Percentiles rank a stretch among this genome's conserved stretches.
Evolutionary conservation across 1,139 yeast genomes (phyloP).

Genomic region (Lodderomyces parapsilosis): DNA sequence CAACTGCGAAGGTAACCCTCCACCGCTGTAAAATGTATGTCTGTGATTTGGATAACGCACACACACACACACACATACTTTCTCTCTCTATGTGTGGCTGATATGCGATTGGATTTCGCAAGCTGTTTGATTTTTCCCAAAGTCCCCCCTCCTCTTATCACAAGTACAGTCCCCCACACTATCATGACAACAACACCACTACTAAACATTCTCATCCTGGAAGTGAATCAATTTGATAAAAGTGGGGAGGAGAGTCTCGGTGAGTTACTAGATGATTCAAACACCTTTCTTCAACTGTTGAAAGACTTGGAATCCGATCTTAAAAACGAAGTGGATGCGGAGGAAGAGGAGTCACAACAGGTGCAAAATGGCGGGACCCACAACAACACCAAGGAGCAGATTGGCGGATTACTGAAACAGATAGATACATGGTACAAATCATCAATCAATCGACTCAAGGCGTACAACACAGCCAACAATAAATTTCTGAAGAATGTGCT

Average conservation of each 20-base stretch:
- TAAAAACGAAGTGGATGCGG: constrained; percentile 15
- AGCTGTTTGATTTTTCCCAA: too few relatives aligned
- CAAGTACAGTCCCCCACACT: constrained; percentile 8
- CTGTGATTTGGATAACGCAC: too few relatives aligned
- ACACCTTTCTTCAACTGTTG: constrained; percentile 25
- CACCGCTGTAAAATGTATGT: too few relatives aligned
- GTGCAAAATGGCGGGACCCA: constrained; percentile 1
- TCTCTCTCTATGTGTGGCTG: too few relatives aligned
- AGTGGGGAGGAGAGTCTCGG: constrained; percentile 25
- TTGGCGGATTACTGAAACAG: constrained; percentile 5
- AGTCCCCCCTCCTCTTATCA: neutral
- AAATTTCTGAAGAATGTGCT: constrained; percentile 37
- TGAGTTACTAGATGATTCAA: constrained; percentile 24
- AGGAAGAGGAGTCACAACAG: constrained; percentile 10
- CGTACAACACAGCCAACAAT: constrained; percentile 38
- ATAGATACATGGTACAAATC: constrained; percentile 36
- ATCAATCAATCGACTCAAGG: constrained; percentile 33
- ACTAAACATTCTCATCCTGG: constrained; percentile 28
- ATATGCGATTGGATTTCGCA: neutral
- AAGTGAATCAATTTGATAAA: constrained; percentile 22
- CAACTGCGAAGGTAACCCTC: too few relatives aligned
- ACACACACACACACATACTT: too few relatives aligned
- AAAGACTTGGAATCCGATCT: constrained; percentile 28
- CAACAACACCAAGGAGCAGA: neutral
- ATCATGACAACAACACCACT: constrained; percentile 22